Conservation (phyloP, 371 early-diverging fungal genomes). For the Mucor indicus region DNA sequence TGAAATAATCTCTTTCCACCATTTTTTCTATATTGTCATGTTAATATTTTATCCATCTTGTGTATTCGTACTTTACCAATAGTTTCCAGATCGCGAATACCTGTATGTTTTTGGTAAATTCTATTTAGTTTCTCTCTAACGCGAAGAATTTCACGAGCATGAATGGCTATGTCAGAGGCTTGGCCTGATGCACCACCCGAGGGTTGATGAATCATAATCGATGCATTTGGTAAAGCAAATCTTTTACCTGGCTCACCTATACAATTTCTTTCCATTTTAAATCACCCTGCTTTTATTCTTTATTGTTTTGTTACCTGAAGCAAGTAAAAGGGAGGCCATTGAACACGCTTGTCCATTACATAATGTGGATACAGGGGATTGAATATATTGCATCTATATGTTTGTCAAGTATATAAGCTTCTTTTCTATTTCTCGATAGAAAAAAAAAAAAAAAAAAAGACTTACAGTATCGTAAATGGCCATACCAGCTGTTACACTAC, state of each 20-base stretch:
- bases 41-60: too few species aligned
- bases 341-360: slow-evolving; percentile 97
- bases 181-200: slow-evolving; percentile 96
- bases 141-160: slow-evolving; percentile 92
- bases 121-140: slow-evolving; percentile 84
- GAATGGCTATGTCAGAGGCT: slow-evolving; percentile 96
- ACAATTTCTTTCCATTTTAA: too few species aligned
- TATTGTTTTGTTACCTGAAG: slow-evolving; percentile 60
- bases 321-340: slow-evolving; percentile 94
- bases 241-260: slow-evolving; percentile 85
- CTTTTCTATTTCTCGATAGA: neutral
- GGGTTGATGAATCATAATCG: slow-evolving; percentile 97
- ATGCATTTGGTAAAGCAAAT: slow-evolving; percentile 86
- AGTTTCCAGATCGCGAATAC: slow-evolving; percentile 70
- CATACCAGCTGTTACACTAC: slow-evolving; percentile 94
- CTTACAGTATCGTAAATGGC: slow-evolving; percentile 89
- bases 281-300: too few species aligned
- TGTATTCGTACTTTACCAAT: too few species aligned
- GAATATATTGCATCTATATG: slow-evolving; percentile 81
- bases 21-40: slow-evolving; percentile 67
- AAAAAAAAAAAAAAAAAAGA: neutral
- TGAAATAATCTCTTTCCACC: slow-evolving; percentile 94
- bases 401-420: neutral
- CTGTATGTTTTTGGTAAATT: slow-evolving; percentile 87
- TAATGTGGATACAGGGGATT: slow-evolving; percentile 90